Conservation (phyloP, 768 basidiomycete species). For the Podaxis sp. region DNA sequence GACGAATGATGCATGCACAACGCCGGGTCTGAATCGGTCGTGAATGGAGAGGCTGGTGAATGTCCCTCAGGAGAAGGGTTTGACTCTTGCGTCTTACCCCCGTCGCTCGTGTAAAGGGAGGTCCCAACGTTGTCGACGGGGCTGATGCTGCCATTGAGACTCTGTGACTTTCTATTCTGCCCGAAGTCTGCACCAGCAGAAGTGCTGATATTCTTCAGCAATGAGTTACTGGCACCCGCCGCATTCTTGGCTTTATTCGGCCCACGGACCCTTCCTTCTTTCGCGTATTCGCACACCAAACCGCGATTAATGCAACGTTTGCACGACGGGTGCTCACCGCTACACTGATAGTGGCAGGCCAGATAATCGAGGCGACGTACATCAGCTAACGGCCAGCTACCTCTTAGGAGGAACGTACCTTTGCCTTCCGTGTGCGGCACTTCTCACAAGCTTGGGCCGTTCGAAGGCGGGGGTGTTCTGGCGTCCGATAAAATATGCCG, state of each 20-base stretch:
- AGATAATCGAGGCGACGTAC: not conserved
- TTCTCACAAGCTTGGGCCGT: constrained; percentile 78
- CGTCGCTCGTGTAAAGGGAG: constrained; percentile 1
- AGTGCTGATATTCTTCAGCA: constrained; percentile 12
- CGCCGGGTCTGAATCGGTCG: not conserved
- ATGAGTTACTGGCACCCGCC: constrained; percentile 3
- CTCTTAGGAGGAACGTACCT: constrained; percentile 40
- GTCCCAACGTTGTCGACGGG: constrained; percentile 20
- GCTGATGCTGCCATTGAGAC: constrained; percentile 19
- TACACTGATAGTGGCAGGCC: constrained; percentile 45
- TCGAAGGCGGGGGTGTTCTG: constrained; percentile 62
- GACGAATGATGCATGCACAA: not conserved
- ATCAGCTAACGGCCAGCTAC: not conserved
- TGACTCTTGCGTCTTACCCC: not conserved
- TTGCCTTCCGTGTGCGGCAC: constrained; percentile 70
- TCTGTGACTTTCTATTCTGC: constrained; percentile 20
- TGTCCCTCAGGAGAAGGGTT: not conserved
- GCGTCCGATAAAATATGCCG: constrained; percentile 63
- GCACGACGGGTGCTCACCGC: constrained; percentile 68
- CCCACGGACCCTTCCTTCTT: constrained; percentile 62
- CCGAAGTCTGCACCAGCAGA: constrained; percentile 8
- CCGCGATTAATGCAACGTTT: constrained; percentile 60
- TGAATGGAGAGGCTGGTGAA: constrained; percentile 1
- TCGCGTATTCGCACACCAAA: constrained; percentile 62
- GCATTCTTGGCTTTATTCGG: constrained; percentile 54